Conservation (phyloP, 495 filamentous ascomycete species). For the Neurospora sp. region DNA sequence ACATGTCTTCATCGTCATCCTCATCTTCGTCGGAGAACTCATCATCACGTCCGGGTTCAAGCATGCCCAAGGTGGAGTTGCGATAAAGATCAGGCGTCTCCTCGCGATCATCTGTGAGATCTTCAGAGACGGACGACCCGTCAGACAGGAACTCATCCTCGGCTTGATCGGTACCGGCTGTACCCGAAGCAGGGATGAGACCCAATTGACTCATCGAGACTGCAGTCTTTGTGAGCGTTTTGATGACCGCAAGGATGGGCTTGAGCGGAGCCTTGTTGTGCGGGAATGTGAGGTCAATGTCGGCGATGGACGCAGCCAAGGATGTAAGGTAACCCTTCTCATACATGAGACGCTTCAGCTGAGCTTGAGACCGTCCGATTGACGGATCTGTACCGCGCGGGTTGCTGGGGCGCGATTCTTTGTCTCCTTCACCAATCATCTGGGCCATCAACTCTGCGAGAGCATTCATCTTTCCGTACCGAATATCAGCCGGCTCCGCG, state of each 20-base stretch:
- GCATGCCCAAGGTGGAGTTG: conserved; percentile 90
- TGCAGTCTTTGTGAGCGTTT: conserved; percentile 78
- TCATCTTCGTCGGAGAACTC: conserved; percentile 61
- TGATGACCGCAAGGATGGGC: conserved; percentile 84
- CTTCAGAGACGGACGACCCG: conserved; percentile 71
- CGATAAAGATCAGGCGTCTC: conserved; percentile 96
- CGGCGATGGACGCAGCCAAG: conserved; percentile 83
- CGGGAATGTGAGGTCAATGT: conserved; percentile 92
- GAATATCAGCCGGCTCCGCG: conserved; percentile 69
- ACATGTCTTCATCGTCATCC: conserved; percentile 74
- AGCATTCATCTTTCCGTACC: conserved; percentile 75
- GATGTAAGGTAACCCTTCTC: conserved; percentile 90
- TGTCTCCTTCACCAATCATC: conserved; percentile 74
- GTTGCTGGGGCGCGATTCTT: conserved; percentile 30
- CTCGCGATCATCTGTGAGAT: conserved; percentile 79
- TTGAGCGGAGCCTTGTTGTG: conserved; percentile 89
- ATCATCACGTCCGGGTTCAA: conserved; percentile 74
- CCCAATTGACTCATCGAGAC: conserved; percentile 74
- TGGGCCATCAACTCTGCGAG: conserved; percentile 88
- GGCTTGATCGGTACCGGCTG: conserved; percentile 38
- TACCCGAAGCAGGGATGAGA: conserved; percentile 49
- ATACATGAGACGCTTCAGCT: conserved; percentile 90
- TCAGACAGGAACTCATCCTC: conserved; percentile 79
- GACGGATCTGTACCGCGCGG: conserved; percentile 27
- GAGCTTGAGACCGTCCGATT: conserved; percentile 45